phyloP scores from a whole-genome alignment of 495 filamentous ascomycete genomes.

The Annulohypoxylon moriforme region DNA sequence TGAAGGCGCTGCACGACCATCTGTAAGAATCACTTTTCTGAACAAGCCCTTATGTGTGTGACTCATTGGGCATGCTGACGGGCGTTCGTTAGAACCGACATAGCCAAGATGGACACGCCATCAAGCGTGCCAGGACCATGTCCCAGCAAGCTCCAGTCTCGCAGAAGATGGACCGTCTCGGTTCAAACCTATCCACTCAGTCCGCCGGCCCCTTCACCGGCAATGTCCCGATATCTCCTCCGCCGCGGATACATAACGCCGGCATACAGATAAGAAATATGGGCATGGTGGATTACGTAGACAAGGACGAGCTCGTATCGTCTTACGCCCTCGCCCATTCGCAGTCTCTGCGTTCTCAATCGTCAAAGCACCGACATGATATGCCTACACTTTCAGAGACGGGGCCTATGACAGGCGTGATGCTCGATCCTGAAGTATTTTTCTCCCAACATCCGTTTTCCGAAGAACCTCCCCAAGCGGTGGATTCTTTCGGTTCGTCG shows the following conservation, averaged over 20 bases:
- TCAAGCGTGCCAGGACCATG: conserved; percentile 50
- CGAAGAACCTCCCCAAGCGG: conserved; percentile 28
- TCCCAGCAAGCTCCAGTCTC: conserved; percentile 46
- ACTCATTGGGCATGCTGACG: conserved; percentile 41
- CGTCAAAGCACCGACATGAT: conserved; percentile 40
- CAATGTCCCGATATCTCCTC: conserved; percentile 42
- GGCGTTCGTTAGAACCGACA: conserved; percentile 40
- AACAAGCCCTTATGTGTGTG: conserved; percentile 26
- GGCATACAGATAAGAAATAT: conserved; percentile 36
- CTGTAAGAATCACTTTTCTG: conserved; percentile 44
- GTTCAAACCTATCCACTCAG: conserved; percentile 47
- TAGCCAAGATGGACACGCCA: conserved; percentile 37
- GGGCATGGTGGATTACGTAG: conserved; percentile 37
- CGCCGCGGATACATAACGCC: conserved; percentile 26
- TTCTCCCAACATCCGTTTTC: conserved; percentile 39
- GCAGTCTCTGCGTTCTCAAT: conserved; percentile 38
- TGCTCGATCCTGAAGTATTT: conserved; percentile 46
- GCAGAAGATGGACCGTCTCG: conserved; percentile 47
- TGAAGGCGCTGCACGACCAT: conserved; percentile 38
- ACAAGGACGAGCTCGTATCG: conserved; percentile 31
- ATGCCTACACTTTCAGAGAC: conserved; percentile 41
- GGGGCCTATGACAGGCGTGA: conserved; percentile 31
- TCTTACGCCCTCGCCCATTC: conserved; percentile 40
- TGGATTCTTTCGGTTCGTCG: conserved; percentile 30
- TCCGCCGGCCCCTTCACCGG: conserved; percentile 48